A percentile compares a stretch with the other conserved stretches of the same genome.
Conservation (phyloP, 495 filamentous ascomycete genomes). For the Penicillium malachiteum region DNA sequence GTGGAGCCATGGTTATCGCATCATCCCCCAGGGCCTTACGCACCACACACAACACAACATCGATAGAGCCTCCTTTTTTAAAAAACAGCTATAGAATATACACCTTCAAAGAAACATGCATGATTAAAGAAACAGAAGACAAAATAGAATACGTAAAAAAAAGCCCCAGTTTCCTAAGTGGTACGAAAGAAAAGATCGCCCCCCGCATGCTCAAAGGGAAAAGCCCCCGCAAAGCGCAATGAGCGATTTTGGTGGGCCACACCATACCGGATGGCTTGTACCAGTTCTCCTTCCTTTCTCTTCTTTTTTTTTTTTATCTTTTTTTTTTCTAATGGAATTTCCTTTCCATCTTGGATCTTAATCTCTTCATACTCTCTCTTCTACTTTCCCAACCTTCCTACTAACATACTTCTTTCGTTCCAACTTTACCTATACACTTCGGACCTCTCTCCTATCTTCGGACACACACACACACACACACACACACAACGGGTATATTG, state of each 20-base stretch:
- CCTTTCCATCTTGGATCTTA: slow-evolving; percentile 5
- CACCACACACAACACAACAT: neutral
- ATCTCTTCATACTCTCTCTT: slow-evolving; percentile 14
- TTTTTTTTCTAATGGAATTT: slow-evolving; percentile 14
- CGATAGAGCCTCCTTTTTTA: neutral
- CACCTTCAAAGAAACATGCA: neutral
- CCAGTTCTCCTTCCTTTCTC: slow-evolving; percentile 18
- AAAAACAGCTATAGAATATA: neutral
- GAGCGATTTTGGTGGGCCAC: slow-evolving; percentile 34
- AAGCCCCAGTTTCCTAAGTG: slow-evolving; percentile 1
- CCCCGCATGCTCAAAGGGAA: slow-evolving; percentile 37
- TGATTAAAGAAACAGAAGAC: neutral
- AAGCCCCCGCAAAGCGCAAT: slow-evolving; percentile 31
- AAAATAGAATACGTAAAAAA: slow-evolving; percentile 1
- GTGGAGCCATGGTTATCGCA: slow-evolving; percentile 30
- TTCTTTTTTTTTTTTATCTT: slow-evolving; percentile 23
- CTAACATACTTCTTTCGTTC: slow-evolving; percentile 7
- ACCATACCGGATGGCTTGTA: slow-evolving; percentile 27
- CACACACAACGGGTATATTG: neutral
- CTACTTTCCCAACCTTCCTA: slow-evolving; percentile 9
- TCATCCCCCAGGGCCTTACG: slow-evolving; percentile 11
- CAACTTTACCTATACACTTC: slow-evolving; percentile 2
- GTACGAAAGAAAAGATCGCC: slow-evolving; percentile 22
- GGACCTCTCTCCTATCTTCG: slow-evolving; percentile 8
- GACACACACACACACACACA: slow-evolving; percentile 7